Base-by-base conservation (phyloP, 1,284 basidiomycete genomes). In the Cryptococcus sp. region DNA sequence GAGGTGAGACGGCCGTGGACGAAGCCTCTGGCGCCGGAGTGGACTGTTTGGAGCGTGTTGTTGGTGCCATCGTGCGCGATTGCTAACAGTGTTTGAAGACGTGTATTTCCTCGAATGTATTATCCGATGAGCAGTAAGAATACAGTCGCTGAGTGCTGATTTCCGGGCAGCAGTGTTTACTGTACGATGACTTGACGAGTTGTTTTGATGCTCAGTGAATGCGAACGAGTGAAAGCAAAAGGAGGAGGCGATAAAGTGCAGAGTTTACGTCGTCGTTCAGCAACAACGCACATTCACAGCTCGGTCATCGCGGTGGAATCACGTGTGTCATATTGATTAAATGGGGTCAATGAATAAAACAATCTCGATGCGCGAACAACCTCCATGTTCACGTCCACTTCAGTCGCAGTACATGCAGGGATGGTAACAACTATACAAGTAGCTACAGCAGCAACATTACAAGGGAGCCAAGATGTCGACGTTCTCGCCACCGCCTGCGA, bases 21-120 rank as follows among this genome's bases (percentile, higher is more conserved):
- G 25, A 7, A 11, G 19, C 50, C 26, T 58, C 54, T 19, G 55
- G 55, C 22, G 48, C 47, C 10, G 70, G 68, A 6, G 68, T 66
- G 19, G 64, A 59, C 56, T 69, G 69, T 52, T 72, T 67, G 29
- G 73, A 72, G 40, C 72, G 67, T 19, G 70, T 74, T 5, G 57
- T 70, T 23, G 68, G 64, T 10, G 71, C 59, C 72, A 73, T 73
- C 25, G 20, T 52, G 47, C 26, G 16, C 29, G 29, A 34, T 13
- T n/a, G n/a, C 29, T 34, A 13, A 34, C 8, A 7, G 29, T 34
- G 29, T 34, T 10, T 34, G 29, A 5, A 2, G 8, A 34, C 29
- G 29, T 34, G 8, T 34, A 10, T 29, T 13, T 34, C 29, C 13
- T 2, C 29, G 29, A 10, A 10, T 10, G 2, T 2, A 34, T 13